Base-by-base conservation (phyloP, 805 yeast genomes). In the Yarrowia porcina region DNA sequence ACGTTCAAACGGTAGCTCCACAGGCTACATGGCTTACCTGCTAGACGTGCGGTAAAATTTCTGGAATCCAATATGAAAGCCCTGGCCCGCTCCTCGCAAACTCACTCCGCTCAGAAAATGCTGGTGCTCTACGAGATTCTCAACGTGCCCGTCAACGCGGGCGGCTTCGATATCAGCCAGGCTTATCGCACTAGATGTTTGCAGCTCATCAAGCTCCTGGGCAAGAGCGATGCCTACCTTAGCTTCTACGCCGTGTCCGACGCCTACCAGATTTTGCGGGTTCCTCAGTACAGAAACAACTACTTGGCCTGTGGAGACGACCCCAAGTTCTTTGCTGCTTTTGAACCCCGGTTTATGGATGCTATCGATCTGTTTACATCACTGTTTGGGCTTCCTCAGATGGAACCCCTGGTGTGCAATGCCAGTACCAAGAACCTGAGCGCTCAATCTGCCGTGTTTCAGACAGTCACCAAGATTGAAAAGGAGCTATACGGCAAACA, bases 141-240 rank as follows among this genome's bases (percentile, higher is more conserved):
- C 49, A 56, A 56, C 21, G 49, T 56, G 30, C 47, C 49, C 1
- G 47, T 56, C 15, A 56, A 41, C 23, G 61, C 61, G 30, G 47
- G 49, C 25, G 61, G 49, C 21, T 56, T 41, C 49, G 61, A 39
- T 27, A 56, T 56, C 49, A 41, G 49, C 47, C 61, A 56, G 61
- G 61, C 61, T 25, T 56, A 56, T 28, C 61, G 61, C 15, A 56
- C 61, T 1, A 38, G 49, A 13, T 39, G 61, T 21, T 18, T 56
- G n/a, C 61, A 56, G 18, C 61, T 56, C 39, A 30, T 56, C 61
- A 56, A 41, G n/a, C 39, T 39, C 11, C 61, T 56, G n/a, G 35
- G 44, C 44, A 56, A 56, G 21, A 56, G 39, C 39, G 61, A 56
- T n/a, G 49, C 49, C 28, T 56, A 56, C 42, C 49, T 56, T 3